Percentiles rank a stretch among this genome's conserved stretches.
Conservation (phyloP, 805 yeast species). For the Wickerhamiella galacta region DNA sequence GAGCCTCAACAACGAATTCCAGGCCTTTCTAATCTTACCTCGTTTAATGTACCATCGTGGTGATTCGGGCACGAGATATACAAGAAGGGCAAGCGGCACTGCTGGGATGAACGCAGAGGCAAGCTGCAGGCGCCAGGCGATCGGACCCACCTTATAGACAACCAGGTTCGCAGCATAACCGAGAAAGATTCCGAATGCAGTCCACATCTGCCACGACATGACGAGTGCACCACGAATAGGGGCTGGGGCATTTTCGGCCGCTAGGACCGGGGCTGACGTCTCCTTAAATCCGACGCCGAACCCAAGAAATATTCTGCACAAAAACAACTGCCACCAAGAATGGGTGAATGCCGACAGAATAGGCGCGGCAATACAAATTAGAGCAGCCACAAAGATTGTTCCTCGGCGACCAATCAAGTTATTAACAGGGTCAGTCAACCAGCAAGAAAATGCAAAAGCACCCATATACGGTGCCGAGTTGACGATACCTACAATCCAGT, state of each 20-base stretch:
- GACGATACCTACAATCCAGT: slow-evolving; percentile 39
- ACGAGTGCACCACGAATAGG: slow-evolving; percentile 46
- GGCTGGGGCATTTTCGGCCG: slow-evolving; percentile 47
- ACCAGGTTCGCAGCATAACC: slow-evolving; percentile 47
- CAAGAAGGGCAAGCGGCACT: slow-evolving; percentile 39
- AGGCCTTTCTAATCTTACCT: slow-evolving; percentile 33
- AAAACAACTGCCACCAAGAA: slow-evolving; percentile 42
- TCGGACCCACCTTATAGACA: slow-evolving; percentile 29
- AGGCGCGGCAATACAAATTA: slow-evolving; percentile 43
- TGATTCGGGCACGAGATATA: slow-evolving; percentile 47
- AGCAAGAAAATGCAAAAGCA: slow-evolving; percentile 30
- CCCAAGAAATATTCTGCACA: slow-evolving; percentile 43
- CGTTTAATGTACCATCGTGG: slow-evolving; percentile 53
- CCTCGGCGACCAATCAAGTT: slow-evolving; percentile 40
- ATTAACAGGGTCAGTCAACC: slow-evolving; percentile 37
- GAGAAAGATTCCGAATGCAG: slow-evolving; percentile 55
- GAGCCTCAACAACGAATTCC: slow-evolving; percentile 30
- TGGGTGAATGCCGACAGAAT: slow-evolving; percentile 45
- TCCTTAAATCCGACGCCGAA: slow-evolving; percentile 52
- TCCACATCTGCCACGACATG: slow-evolving; percentile 59
- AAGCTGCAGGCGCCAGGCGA: slow-evolving; percentile 51
- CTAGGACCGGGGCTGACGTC: slow-evolving; percentile 50
- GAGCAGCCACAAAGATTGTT: slow-evolving; percentile 21
- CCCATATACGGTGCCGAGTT: slow-evolving; percentile 47
- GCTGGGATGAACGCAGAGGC: slow-evolving; percentile 38